These are phyloP conservation scores for Torrubiellomyces zombiae DNA, from an alignment of 2,329 filamentous ascomycete species.

Conservation along the genomic window DNA sequence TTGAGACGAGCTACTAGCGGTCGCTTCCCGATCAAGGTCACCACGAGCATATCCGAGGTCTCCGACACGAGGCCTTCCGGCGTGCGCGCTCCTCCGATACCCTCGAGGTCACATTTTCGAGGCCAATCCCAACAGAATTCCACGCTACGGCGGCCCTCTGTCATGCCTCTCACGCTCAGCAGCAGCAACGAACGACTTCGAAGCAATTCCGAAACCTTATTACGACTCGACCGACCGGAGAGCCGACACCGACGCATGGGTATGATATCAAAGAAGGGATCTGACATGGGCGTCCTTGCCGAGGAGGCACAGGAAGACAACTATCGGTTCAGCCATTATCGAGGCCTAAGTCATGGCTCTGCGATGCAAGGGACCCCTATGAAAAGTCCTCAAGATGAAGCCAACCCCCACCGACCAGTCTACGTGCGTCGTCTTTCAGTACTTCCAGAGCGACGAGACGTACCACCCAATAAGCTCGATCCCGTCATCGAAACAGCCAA, in stretches of 20 bases:
- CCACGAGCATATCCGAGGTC: conserved; percentile 57
- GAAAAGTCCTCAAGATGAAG: conserved; percentile 41
- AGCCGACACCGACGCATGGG: conserved; percentile 48
- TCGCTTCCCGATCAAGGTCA: conserved; percentile 52
- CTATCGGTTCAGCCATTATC: conserved; percentile 49
- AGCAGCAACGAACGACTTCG: conserved; percentile 51
- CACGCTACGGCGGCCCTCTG: conserved; percentile 48
- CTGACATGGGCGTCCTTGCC: conserved; percentile 44
- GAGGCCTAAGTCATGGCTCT: conserved; percentile 51
- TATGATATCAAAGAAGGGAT: conserved; percentile 40
- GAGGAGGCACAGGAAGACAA: conserved; percentile 47
- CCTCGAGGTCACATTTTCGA: conserved; percentile 60
- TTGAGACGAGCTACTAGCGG: conserved; percentile 46
- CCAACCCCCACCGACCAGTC: conserved; percentile 38
- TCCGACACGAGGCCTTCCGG: conserved; percentile 47
- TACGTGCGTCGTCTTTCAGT: conserved; percentile 48
- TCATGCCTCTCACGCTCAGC: conserved; percentile 54
- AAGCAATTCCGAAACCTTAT: conserved; percentile 46
- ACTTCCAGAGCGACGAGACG: conserved; percentile 44
- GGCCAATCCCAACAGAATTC: conserved; percentile 53
- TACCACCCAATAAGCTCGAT: conserved; percentile 43
- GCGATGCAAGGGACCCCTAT: conserved; percentile 41
- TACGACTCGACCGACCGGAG: conserved; percentile 34
- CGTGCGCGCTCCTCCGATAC: conserved; percentile 57
- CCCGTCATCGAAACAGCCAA: conserved; percentile 49